A percentile compares a stretch with the other conserved stretches of the same genome.
Evolutionary conservation across 1,284 basidiomycete species (phyloP).

Genomic region (Mycosarcoma mackinlayi): DNA sequence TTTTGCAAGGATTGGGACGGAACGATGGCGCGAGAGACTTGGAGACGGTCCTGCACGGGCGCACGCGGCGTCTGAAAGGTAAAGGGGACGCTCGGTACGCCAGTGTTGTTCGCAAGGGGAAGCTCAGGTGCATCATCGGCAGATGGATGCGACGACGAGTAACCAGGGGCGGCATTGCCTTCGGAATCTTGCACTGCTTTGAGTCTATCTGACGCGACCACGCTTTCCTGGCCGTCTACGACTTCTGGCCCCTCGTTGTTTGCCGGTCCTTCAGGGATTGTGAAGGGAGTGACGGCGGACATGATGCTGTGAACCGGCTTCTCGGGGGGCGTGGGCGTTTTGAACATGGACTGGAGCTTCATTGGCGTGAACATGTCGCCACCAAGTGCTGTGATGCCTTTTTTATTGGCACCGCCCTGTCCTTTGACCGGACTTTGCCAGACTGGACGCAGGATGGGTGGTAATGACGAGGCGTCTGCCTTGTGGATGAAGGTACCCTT

Average conservation of each 20-base stretch:
- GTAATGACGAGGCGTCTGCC: slow-evolving; percentile 57
- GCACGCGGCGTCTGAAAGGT: slow-evolving; percentile 31
- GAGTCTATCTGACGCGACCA: not conserved
- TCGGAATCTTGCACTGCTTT: not conserved
- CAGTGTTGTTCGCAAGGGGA: not conserved
- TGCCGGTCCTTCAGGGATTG: slow-evolving; percentile 7
- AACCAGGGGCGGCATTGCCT: not conserved
- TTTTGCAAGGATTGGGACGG: slow-evolving; percentile 42
- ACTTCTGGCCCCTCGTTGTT: not conserved
- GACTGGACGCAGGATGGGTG: slow-evolving; percentile 59
- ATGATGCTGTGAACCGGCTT: slow-evolving; percentile 31
- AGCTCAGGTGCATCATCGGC: not conserved
- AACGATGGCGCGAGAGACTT: slow-evolving; percentile 21
- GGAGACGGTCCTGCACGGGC: slow-evolving; percentile 5
- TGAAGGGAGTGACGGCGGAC: slow-evolving; percentile 14
- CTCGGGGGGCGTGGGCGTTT: slow-evolving; percentile 51
- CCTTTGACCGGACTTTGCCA: slow-evolving; percentile 56
- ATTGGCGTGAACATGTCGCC: slow-evolving; percentile 66
- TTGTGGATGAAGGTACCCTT: slow-evolving; percentile 63
- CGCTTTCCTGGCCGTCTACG: not conserved
- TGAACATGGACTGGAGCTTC: slow-evolving; percentile 64
- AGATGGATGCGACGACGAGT: not conserved
- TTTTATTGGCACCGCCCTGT: slow-evolving; percentile 19
- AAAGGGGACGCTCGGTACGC: slow-evolving; percentile 29
- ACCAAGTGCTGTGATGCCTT: slow-evolving; percentile 46